These are phyloP conservation scores for Polytrichum commune DNA, from an alignment of 225 moss, liverwort and hornwort species.

Conservation along the genomic window DNA sequence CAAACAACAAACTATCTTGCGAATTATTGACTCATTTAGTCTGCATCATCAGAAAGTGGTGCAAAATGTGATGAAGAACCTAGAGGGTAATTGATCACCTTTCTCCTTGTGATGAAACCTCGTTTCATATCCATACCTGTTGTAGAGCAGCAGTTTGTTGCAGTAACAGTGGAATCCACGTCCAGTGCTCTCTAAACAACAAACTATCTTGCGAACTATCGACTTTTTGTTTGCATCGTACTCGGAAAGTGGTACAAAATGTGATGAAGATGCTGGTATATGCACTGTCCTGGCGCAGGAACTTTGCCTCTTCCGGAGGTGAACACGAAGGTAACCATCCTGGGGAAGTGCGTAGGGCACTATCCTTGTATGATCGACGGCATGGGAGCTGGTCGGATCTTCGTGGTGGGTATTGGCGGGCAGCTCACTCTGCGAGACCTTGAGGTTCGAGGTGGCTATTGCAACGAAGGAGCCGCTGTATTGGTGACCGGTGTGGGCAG, in stretches of 20 bases:
- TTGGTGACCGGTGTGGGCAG: constrained; percentile 35
- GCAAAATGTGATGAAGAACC: too few relatives aligned
- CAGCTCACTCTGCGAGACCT: constrained; percentile 51
- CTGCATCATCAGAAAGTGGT: too few relatives aligned
- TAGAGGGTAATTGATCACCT: not conserved
- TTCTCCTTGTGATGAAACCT: not conserved
- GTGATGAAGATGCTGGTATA: not conserved
- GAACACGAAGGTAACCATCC: constrained; percentile 35
- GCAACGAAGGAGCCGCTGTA: constrained; percentile 55
- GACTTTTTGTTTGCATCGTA: too few relatives aligned
- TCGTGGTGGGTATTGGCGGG: constrained; percentile 43
- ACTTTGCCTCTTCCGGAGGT: constrained; percentile 57
- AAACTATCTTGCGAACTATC: too few relatives aligned
- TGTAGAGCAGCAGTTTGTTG: not conserved
- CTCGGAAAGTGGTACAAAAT: too few relatives aligned
- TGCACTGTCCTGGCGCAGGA: constrained; percentile 26
- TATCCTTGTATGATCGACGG: constrained; percentile 50
- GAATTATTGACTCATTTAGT: too few relatives aligned
- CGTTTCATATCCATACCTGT: not conserved
- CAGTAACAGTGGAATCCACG: not conserved
- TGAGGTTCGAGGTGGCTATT: constrained; percentile 46
- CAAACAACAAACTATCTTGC: too few relatives aligned
- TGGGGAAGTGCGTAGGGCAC: constrained; percentile 38
- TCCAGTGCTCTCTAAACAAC: not conserved
- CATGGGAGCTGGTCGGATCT: constrained; percentile 35